phyloP scores from a whole-genome alignment of 108 stramenopile genomes.

The Bacterosira constricta region DNA sequence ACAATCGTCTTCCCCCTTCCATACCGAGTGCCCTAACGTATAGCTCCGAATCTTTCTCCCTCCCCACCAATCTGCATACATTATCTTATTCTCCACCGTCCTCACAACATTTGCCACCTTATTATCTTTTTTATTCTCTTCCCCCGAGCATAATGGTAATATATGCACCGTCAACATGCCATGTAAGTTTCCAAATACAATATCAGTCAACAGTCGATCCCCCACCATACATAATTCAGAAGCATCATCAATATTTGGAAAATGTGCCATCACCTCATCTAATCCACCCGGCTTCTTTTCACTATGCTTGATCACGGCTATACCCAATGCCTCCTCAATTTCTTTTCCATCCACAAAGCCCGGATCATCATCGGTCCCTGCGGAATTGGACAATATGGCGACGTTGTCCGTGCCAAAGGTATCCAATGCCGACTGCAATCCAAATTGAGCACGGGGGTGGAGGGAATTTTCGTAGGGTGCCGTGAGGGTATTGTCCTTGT shows the following conservation, averaged over 20 bases:
- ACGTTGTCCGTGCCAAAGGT: conserved; percentile 78
- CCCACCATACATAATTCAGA: conserved; percentile 89
- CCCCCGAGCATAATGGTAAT: conserved; percentile 69
- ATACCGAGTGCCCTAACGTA: conserved; percentile 61
- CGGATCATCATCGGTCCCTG: conserved; percentile 89
- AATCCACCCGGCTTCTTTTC: conserved; percentile 94
- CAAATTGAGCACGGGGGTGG: conserved; percentile 66
- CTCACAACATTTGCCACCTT: conserved; percentile 68
- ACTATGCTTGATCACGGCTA: conserved; percentile 85
- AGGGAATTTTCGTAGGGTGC: conserved; percentile 84
- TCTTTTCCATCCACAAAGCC: conserved; percentile 69
- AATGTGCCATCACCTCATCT: conserved; percentile 79
- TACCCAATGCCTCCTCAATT: conserved; percentile 85
- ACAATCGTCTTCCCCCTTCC: conserved; percentile 73
- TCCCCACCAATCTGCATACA: conserved; percentile 81
- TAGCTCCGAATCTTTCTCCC: conserved; percentile 46
- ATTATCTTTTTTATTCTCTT: conserved; percentile 79
- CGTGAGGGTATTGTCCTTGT: conserved; percentile 96
- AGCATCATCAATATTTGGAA: conserved; percentile 71
- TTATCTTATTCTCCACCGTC: conserved; percentile 66
- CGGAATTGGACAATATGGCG: conserved; percentile 92
- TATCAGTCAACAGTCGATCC: conserved; percentile 92
- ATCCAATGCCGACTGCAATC: conserved; percentile 66
- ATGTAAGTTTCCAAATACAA: conserved; percentile 94
- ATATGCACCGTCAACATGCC: conserved; percentile 94